Base-by-base conservation (phyloP, 1,139 yeast genomes). In the Saccharomycopsis phalli region DNA sequence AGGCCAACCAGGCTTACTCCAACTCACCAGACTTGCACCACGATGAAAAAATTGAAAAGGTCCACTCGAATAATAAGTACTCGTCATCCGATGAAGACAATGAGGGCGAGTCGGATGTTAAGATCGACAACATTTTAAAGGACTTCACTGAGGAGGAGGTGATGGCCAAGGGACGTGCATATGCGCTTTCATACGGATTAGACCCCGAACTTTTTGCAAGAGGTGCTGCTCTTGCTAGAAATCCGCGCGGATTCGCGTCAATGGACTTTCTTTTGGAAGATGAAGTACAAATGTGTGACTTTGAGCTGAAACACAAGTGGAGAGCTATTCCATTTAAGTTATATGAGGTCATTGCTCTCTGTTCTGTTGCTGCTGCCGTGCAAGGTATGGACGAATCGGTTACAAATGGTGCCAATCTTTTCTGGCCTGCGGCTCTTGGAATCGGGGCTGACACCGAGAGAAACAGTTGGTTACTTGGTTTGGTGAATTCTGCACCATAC, bases 311-410 rank as follows among this genome's bases (percentile, higher is more conserved):
- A 34, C 80, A 81, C 46, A 75, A 78, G 36, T 71, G 66, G 60
- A 53, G 54, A 29, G 43, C 51, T 14, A 54, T 59, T 44, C 91
- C 94, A 0, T 49, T 51, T 26, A 72, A 73, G 45, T 65, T 84
- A 52, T 60, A 77, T 50, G 73, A 68, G 49, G 76, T 83, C 41
- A 73, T 81, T 42, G 69, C 82, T 14, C 72, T 83, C 56, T 81
- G 88, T 32, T 81, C 94, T 4, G 73, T 84, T 76, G 86, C 93
- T 41, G 95, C 95, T 17, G 83, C 88, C 6, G 88, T 86, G 28
- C 94, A 84, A 59, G 95, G 95, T 54, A 83, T 84, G 86, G 95
- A 84, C 58, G 94, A 84, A 58, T 71, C 93, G 1, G 94, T 83
- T 18, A 72, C 81, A 45, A 82, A 83, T 53, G 95, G 95, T 49